Evolutionary conservation across 257 asterid genomes (phyloP).

Genomic region (Nyctanthes arbortristis): DNA sequence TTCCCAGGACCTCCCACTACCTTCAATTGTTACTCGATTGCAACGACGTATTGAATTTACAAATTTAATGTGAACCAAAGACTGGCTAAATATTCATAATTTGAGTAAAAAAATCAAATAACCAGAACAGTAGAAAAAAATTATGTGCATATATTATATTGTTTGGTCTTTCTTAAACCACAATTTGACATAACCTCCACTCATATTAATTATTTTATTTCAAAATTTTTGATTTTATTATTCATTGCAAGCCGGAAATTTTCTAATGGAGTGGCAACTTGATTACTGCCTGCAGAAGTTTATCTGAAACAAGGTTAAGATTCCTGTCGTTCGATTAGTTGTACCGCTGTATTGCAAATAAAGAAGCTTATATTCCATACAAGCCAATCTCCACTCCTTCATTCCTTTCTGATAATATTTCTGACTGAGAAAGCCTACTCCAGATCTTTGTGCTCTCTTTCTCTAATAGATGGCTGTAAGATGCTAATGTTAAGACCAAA

Average conservation of each 20-base stretch:
- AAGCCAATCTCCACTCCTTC: background rate
- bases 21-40: too few relatives aligned
- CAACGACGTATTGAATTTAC: too few relatives aligned
- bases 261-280: background rate
- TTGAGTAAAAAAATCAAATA: background rate
- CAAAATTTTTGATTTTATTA: background rate
- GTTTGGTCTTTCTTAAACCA: too few relatives aligned
- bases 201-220: background rate
- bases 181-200: constrained; percentile 10
- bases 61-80: too few relatives aligned
- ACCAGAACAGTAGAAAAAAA: constrained; percentile 7
- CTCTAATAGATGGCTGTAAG: too few relatives aligned
- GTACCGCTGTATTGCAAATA: background rate
- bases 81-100: background rate
- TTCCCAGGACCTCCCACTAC: too few relatives aligned
- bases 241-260: background rate
- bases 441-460: too few relatives aligned
- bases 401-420: background rate
- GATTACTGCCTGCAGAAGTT: background rate
- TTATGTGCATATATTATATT: background rate
- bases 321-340: background rate
- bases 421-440: too few relatives aligned
- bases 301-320: background rate
- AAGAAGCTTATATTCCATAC: background rate
- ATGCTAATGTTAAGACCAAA: too few relatives aligned